These are phyloP conservation scores for Penicillium fuscoglaucum DNA, from an alignment of 2,329 filamentous ascomycete genomes.

Conservation along the genomic window DNA sequence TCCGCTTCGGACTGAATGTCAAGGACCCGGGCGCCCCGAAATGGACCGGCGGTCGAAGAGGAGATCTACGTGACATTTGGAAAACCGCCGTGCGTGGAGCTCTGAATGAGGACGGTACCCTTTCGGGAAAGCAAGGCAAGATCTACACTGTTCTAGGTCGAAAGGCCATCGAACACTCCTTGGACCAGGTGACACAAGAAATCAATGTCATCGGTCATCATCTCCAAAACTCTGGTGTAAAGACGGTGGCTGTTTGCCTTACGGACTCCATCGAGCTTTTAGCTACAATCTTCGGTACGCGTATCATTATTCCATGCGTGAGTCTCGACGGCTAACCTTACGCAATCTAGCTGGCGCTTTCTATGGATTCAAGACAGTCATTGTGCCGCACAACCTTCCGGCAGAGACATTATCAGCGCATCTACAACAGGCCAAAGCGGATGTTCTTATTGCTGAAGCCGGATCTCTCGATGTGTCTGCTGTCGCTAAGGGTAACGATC, in stretches of 20 bases:
- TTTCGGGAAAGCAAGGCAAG: conserved; percentile 63
- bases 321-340: conserved; percentile 13
- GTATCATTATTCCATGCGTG: neutral
- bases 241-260: conserved; percentile 82
- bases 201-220: conserved; percentile 86
- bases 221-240: conserved; percentile 65
- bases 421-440: conserved; percentile 70
- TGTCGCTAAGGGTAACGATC: conserved; percentile 67
- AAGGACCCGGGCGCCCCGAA: conserved; percentile 77
- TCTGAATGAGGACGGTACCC: conserved; percentile 62
- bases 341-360: conserved; percentile 70
- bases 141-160: conserved; percentile 78
- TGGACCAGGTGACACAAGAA: conserved; percentile 74
- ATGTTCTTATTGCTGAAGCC: conserved; percentile 79
- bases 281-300: conserved; percentile 69
- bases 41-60: conserved; percentile 80
- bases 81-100: conserved; percentile 66
- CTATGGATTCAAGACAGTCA: conserved; percentile 78
- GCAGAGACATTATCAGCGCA: conserved; percentile 69
- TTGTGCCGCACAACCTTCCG: conserved; percentile 79
- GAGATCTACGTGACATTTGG: conserved; percentile 92
- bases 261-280: conserved; percentile 92
- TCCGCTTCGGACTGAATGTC: conserved; percentile 76
- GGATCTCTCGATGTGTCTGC: conserved; percentile 80
- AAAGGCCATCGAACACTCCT: conserved; percentile 69